Conservation (phyloP, 768 basidiomycete species). For the Boletus reticuloceps region DNA sequence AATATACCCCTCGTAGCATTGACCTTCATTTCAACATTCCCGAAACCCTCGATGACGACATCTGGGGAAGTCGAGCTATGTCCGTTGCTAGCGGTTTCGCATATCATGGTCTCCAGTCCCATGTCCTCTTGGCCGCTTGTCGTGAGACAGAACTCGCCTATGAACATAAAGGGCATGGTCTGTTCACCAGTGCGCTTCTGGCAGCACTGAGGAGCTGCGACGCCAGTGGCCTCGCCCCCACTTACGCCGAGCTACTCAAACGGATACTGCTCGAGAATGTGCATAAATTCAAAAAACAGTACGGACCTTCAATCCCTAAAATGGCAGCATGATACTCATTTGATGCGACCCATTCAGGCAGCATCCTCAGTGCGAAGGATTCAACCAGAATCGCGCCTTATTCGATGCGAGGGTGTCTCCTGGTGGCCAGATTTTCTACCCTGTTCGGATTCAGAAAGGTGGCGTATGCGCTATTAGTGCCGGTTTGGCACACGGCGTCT, state of each 20-base stretch:
- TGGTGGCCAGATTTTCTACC: conserved; percentile 2
- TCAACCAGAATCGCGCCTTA: conserved; percentile 17
- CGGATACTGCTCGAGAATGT: conserved; percentile 10
- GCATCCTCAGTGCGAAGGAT: conserved; percentile 30
- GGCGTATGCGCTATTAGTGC: conserved; percentile 9
- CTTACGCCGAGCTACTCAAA: conserved; percentile 24
- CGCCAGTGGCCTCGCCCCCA: conserved; percentile 23
- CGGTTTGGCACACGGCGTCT: conserved; percentile 28
- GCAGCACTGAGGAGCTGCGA: not conserved
- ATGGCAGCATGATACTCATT: not conserved
- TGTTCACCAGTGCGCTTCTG: conserved; percentile 27
- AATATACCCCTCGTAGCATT: conserved; percentile 5
- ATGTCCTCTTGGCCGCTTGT: conserved; percentile 45
- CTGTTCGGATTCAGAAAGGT: not conserved
- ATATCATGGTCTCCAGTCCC: conserved; percentile 32
- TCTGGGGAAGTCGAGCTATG: conserved; percentile 19
- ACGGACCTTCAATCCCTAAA: conserved; percentile 12
- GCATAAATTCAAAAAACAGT: not conserved
- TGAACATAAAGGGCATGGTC: conserved; percentile 21
- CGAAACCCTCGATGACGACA: conserved; percentile 23
- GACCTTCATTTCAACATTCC: conserved; percentile 2
- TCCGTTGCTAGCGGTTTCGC: conserved; percentile 11
- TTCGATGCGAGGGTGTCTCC: conserved; percentile 20
- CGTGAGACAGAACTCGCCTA: conserved; percentile 33
- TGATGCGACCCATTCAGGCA: conserved; percentile 14